phyloP scores from a whole-genome alignment of 1,284 basidiomycete genomes.

The Leccinum pachyderme region DNA sequence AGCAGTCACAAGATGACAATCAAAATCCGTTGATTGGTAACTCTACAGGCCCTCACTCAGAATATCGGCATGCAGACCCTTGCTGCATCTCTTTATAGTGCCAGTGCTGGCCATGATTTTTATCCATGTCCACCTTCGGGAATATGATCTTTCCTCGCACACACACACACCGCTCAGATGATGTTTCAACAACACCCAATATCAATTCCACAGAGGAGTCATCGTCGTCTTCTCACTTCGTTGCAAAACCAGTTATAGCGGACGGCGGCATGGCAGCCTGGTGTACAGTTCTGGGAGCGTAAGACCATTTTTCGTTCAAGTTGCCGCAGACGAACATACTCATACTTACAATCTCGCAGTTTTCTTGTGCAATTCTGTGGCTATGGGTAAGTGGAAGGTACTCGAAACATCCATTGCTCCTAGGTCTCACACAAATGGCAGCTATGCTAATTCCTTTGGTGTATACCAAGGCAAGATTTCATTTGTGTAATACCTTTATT shows the following conservation, averaged over 20 bases:
- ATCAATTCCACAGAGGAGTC: not conserved
- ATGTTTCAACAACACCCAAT: not conserved
- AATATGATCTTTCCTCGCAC: not conserved
- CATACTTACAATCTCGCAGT: slow-evolving; percentile 12
- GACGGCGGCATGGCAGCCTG: slow-evolving; percentile 30
- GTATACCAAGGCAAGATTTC: slow-evolving; percentile 33
- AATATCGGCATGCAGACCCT: not conserved
- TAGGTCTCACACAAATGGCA: not conserved
- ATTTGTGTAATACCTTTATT: not conserved
- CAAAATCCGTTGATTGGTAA: no score
- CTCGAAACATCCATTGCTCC: not conserved
- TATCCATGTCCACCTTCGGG: not conserved
- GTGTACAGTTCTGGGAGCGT: slow-evolving; percentile 31
- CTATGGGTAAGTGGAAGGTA: slow-evolving; percentile 20
- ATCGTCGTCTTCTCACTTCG: not conserved
- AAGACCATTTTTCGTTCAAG: slow-evolving; percentile 1
- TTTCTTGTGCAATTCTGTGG: slow-evolving; percentile 30
- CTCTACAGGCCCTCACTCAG: no score
- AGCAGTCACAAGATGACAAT: no score
- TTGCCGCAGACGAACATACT: not conserved
- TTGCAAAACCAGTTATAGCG: slow-evolving; percentile 1
- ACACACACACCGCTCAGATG: not conserved
- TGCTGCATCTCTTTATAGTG: not conserved
- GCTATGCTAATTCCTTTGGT: slow-evolving; percentile 28
- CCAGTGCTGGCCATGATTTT: not conserved